Evolutionary conservation across 305 asterid genomes (phyloP).

Genomic region (Fraxinus dipetala): DNA sequence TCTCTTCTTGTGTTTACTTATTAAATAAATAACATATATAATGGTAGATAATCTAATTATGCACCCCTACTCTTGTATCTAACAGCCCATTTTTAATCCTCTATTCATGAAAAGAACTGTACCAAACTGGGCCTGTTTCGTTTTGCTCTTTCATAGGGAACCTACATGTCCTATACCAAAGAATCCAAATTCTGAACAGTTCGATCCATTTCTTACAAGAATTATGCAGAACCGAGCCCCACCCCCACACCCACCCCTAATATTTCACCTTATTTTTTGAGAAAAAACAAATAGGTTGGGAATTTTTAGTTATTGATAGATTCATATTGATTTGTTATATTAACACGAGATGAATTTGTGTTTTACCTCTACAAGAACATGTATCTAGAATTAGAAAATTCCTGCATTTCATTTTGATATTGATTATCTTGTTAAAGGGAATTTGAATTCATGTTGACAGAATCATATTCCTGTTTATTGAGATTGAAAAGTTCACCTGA

Average conservation of each 20-base stretch:
- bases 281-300: not conserved
- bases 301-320: not conserved
- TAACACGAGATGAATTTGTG: not conserved
- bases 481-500: constrained; percentile 79
- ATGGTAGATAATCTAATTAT: not conserved
- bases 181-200: not conserved
- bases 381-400: not conserved
- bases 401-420: constrained; percentile 17
- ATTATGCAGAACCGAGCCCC: not conserved
- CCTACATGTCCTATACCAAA: not conserved
- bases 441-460: constrained; percentile 39
- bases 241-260: not conserved
- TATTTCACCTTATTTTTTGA: not conserved
- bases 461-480: constrained; percentile 74
- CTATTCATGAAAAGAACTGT: not conserved
- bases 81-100: not conserved
- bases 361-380: not conserved
- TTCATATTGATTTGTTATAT: not conserved
- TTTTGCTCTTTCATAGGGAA: not conserved
- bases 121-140: not conserved
- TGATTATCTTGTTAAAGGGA: constrained; percentile 2
- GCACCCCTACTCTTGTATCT: not conserved
- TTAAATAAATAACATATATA: not conserved
- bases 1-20: not conserved
- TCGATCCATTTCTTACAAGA: not conserved